phyloP scores from a whole-genome alignment of 1,284 basidiomycete genomes.

The Chondrostereum purpureum region DNA sequence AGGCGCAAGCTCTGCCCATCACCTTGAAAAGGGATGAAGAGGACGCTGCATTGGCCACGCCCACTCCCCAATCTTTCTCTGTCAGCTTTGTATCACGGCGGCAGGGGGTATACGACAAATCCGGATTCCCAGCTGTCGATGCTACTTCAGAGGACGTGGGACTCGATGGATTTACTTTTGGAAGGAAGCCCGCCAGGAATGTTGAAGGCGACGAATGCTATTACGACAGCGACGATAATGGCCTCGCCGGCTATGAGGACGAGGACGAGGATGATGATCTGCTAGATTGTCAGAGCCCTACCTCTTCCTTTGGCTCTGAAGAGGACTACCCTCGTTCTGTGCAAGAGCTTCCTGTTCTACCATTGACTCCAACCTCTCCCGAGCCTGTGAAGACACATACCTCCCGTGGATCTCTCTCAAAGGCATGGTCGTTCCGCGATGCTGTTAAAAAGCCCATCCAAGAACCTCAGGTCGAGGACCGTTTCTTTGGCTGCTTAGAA shows the following conservation, averaged over 20 bases:
- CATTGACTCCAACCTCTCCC: slow-evolving; percentile 21
- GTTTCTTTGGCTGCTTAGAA: slow-evolving; percentile 69
- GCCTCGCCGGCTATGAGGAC: slow-evolving; percentile 60
- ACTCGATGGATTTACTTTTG: slow-evolving; percentile 32
- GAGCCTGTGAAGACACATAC: slow-evolving; percentile 27
- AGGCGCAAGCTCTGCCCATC: slow-evolving; percentile 27
- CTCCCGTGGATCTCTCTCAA: slow-evolving; percentile 42
- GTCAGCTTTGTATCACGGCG: slow-evolving; percentile 28
- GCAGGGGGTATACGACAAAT: slow-evolving; percentile 57
- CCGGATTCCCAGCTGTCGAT: slow-evolving; percentile 51
- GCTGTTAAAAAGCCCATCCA: slow-evolving; percentile 20
- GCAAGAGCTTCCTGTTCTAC: slow-evolving; percentile 22
- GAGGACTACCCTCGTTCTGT: slow-evolving; percentile 34
- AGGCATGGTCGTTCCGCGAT: slow-evolving; percentile 66
- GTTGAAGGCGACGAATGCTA: slow-evolving; percentile 33
- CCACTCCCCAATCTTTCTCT: slow-evolving; percentile 32
- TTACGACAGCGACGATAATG: slow-evolving; percentile 43
- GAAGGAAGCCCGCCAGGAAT: slow-evolving; percentile 48
- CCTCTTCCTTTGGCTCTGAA: slow-evolving; percentile 54
- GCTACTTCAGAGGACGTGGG: slow-evolving; percentile 49
- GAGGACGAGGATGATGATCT: slow-evolving; percentile 54
- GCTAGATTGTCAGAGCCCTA: slow-evolving; percentile 39
- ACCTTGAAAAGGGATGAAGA: slow-evolving; percentile 2
- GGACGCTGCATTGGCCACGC: slow-evolving; percentile 34
- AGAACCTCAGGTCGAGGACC: slow-evolving; percentile 43